Percentiles rank a stretch among this genome's conserved stretches.
Evolutionary conservation across 2,329 filamentous ascomycete species (phyloP).

Genomic region (Leptographium wingfieldii): DNA sequence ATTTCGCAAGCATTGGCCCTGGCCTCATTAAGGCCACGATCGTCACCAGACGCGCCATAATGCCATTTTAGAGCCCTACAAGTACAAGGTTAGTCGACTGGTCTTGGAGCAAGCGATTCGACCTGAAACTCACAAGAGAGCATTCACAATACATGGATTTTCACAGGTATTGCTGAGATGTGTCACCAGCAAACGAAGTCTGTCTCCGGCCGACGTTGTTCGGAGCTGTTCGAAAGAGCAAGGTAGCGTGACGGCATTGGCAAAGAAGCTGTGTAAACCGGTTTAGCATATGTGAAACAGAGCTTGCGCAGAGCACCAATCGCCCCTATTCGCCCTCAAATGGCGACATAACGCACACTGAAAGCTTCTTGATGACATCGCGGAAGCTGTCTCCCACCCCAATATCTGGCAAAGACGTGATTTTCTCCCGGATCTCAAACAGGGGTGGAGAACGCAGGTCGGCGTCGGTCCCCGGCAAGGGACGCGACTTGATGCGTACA

Average conservation of each 20-base stretch:
- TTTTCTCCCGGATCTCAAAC: conserved; percentile 13
- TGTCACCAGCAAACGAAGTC: conserved; percentile 45
- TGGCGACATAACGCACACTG: conserved; percentile 28
- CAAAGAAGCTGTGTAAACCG: conserved; percentile 39
- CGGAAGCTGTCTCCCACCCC: conserved; percentile 46
- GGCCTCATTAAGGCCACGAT: conserved; percentile 53
- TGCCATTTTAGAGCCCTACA: conserved; percentile 61
- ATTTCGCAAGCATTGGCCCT: conserved; percentile 67
- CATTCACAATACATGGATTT: conserved; percentile 59
- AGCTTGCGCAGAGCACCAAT: conserved; percentile 4
- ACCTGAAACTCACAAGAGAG: conserved; percentile 48
- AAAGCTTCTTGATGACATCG: conserved; percentile 53
- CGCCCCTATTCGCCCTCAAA: not conserved
- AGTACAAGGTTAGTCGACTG: not conserved
- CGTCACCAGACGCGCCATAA: conserved; percentile 49
- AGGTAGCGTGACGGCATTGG: conserved; percentile 49
- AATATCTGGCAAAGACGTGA: conserved; percentile 40
- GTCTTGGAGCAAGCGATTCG: not conserved
- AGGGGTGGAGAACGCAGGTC: conserved; percentile 24
- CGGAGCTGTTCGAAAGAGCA: conserved; percentile 63
- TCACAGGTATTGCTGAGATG: conserved; percentile 51
- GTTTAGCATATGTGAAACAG: not conserved
- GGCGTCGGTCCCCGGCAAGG: conserved; percentile 11
- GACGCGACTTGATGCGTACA: conserved; percentile 28
- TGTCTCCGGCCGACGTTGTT: conserved; percentile 50